Percentiles rank a stretch among this genome's conserved stretches.
phyloP scores from a whole-genome alignment of 1,139 yeast species.

The Yamadazyma diddensiae region DNA sequence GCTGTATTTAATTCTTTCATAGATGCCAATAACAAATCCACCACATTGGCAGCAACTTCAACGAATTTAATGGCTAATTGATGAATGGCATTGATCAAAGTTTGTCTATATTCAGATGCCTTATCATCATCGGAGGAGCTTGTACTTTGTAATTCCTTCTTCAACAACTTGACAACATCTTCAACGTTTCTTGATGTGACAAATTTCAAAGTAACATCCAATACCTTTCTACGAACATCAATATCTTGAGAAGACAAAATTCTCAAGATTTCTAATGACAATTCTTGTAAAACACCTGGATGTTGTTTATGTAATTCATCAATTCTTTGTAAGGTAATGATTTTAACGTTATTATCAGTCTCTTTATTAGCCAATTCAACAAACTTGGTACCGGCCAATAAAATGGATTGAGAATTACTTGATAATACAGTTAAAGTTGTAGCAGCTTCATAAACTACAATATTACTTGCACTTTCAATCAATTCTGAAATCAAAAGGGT shows the following conservation, averaged over 20 bases:
- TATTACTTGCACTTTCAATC: slow-evolving; percentile 67
- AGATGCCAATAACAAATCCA: slow-evolving; percentile 82
- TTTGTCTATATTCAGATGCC: slow-evolving; percentile 81
- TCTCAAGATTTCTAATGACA: slow-evolving; percentile 82
- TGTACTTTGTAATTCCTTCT: slow-evolving; percentile 84
- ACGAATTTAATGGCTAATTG: slow-evolving; percentile 83
- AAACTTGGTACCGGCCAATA: slow-evolving; percentile 78
- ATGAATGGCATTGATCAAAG: slow-evolving; percentile 85
- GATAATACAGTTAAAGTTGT: slow-evolving; percentile 77
- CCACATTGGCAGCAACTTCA: slow-evolving; percentile 90
- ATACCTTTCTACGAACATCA: slow-evolving; percentile 86
- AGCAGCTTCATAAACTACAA: slow-evolving; percentile 91
- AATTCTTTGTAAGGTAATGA: slow-evolving; percentile 86
- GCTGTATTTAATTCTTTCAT: slow-evolving; percentile 78
- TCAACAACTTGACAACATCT: slow-evolving; percentile 86
- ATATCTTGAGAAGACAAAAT: slow-evolving; percentile 84
- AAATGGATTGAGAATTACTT: slow-evolving; percentile 61
- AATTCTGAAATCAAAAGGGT: slow-evolving; percentile 70
- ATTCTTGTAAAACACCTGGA: slow-evolving; percentile 84
- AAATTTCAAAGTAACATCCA: slow-evolving; percentile 76
- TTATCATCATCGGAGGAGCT: slow-evolving; percentile 68
- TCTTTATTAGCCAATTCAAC: slow-evolving; percentile 88
- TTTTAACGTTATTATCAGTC: slow-evolving; percentile 88
- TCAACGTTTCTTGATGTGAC: slow-evolving; percentile 89
- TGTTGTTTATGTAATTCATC: slow-evolving; percentile 68